Base-by-base conservation (phyloP, 192 early-diverging fungal species). In the Coemansia sp. region DNA sequence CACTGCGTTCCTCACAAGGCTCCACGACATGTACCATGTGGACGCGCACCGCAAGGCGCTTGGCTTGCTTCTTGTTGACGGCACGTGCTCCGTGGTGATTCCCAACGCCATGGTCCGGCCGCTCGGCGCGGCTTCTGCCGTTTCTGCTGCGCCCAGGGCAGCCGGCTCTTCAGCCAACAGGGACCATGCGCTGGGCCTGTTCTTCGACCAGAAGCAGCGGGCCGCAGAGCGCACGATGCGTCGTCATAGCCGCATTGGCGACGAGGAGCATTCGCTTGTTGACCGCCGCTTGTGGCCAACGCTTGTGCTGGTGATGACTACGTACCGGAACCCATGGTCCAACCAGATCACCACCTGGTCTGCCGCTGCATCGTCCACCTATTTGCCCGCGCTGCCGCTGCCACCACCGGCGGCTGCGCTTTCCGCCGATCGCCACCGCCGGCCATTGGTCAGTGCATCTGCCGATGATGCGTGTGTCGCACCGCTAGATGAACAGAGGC, bases 321-420 rank as follows among this genome's bases (percentile, higher is more conserved):
- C 79, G 21, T 76, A 70, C 36, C 48, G 73, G 2, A 60, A 82
- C 9, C 74, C 79, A 0, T 43, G 33, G 2, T 69, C 70, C 16
- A 71, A 63, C 60, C 73, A 70, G n/a, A 70, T 81, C 16, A 52
- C 57, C 2, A 73, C 74, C 4, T 82, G 75, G 79, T 73, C 79
- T 14, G 79, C 75, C 23, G 46, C 68, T 16, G 45, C 64, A 56
- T 36, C 64, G 0, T n/a, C 56, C 16, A 35, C 56, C 16, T 58
- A 16, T 15, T 14, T 14, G 46, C 46, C 46, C 7, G 9, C 38
- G 38, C 38, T n/a, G n/a, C n/a, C 30, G 3, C 1, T 30, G 30
- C 30, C 30, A 30, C 30, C 30, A 30, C 30, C 30, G 30, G 30
- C 30, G 30, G 30, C 30, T 1, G 39, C 39, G 12, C 9, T 4